These are phyloP conservation scores for Metarhizium brunneum DNA, from an alignment of 2,329 filamentous ascomycete species.

Conservation along the genomic window DNA sequence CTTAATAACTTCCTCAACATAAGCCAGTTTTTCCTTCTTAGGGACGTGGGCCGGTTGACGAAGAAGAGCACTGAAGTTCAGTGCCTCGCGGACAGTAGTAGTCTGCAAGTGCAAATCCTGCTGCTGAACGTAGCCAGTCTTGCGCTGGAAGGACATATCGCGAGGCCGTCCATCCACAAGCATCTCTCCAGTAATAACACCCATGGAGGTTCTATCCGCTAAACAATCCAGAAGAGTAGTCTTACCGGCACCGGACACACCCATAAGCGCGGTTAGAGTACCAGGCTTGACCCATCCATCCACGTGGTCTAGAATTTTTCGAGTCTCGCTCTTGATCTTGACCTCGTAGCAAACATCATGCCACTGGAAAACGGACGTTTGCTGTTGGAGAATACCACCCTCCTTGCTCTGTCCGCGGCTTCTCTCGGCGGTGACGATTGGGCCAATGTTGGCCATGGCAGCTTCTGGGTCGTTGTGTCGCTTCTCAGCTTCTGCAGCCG, in stretches of 20 bases:
- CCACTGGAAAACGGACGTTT: slow-evolving; percentile 81
- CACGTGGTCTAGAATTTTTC: slow-evolving; percentile 74
- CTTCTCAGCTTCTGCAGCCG: slow-evolving; percentile 49
- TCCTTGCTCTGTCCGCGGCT: slow-evolving; percentile 28
- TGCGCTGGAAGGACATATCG: slow-evolving; percentile 79
- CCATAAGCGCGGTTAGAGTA: slow-evolving; percentile 83
- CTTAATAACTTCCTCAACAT: slow-evolving; percentile 85
- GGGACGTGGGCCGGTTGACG: slow-evolving; percentile 72
- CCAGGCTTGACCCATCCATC: slow-evolving; percentile 93
- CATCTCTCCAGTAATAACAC: slow-evolving; percentile 81
- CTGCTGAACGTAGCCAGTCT: slow-evolving; percentile 87
- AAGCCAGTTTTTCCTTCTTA: slow-evolving; percentile 68
- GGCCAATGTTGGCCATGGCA: slow-evolving; percentile 38
- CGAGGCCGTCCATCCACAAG: slow-evolving; percentile 54
- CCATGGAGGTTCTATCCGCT: slow-evolving; percentile 79
- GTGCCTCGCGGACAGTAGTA: slow-evolving; percentile 76
- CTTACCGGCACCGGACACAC: slow-evolving; percentile 87
- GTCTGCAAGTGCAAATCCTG: slow-evolving; percentile 84
- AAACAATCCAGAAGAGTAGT: slow-evolving; percentile 83
- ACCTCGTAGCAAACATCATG: slow-evolving; percentile 67
- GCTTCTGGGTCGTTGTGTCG: slow-evolving; percentile 52
- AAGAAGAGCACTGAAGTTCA: slow-evolving; percentile 77
- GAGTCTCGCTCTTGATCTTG: slow-evolving; percentile 67
- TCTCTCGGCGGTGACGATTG: slow-evolving; percentile 35
- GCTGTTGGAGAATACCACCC: slow-evolving; percentile 34